A percentile compares a stretch with the other conserved stretches of the same genome.
Conservation (phyloP, 169 alveolate species). For the Eimeria tenella region DNA sequence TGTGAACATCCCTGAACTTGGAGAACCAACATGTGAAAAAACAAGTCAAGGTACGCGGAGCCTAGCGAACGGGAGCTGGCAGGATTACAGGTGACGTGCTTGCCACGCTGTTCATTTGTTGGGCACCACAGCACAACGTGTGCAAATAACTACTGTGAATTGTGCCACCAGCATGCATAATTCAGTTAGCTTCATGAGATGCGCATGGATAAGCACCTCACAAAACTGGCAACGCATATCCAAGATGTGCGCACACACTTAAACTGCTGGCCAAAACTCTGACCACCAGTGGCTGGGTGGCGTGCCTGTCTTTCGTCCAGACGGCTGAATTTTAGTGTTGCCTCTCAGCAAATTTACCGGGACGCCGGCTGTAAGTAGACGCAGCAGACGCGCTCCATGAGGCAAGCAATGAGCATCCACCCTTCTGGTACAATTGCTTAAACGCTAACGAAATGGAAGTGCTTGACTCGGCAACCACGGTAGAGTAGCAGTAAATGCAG, state of each 20-base stretch:
- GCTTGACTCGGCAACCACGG: too few species aligned
- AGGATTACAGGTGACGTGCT: background rate
- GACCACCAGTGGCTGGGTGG: slow-evolving; percentile 70
- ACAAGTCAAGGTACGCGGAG: background rate
- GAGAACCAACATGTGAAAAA: too few species aligned
- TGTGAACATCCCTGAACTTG: too few species aligned
- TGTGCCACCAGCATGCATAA: too few species aligned
- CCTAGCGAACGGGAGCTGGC: background rate
- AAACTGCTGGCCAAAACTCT: background rate
- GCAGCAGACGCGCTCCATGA: slow-evolving; percentile 63
- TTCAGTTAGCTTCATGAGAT: too few species aligned
- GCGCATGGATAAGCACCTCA: too few species aligned
- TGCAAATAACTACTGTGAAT: too few species aligned
- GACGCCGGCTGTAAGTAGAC: slow-evolving; percentile 18
- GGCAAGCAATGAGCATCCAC: background rate
- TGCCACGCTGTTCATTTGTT: too few species aligned
- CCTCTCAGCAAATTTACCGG: slow-evolving; percentile 44
- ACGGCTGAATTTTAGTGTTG: background rate
- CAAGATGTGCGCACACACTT: slow-evolving; percentile 38
- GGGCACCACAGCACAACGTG: too few species aligned
- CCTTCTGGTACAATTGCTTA: background rate
- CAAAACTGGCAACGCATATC: background rate
- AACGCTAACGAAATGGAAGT: background rate
- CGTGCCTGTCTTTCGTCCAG: slow-evolving; percentile 29
- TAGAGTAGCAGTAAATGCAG: too few species aligned